phyloP scores from a whole-genome alignment of 345 rosid species.

The Melastoma malabathricum region DNA sequence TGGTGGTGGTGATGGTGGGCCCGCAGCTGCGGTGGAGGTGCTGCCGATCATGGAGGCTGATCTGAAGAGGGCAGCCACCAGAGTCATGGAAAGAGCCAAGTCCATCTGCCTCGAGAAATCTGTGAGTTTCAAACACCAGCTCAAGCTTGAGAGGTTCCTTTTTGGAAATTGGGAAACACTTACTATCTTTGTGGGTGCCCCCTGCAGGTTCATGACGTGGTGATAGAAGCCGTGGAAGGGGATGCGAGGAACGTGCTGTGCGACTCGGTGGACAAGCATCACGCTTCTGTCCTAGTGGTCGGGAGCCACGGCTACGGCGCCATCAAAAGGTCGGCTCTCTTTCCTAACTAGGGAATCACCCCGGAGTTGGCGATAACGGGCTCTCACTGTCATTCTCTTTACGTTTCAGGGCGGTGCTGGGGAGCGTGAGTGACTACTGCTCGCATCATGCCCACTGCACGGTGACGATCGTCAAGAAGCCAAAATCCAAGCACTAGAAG shows the following conservation, averaged over 20 bases:
- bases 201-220: constrained; percentile 39
- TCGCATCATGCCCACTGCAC: constrained; percentile 93
- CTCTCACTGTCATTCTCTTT: too few relatives aligned
- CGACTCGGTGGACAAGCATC: constrained; percentile 69
- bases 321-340: constrained; percentile 48
- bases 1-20: too few relatives aligned
- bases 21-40: constrained; percentile 58
- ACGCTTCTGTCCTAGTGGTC: constrained; percentile 66
- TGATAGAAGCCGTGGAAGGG: constrained; percentile 55
- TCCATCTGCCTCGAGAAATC: constrained; percentile 36
- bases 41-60: constrained; percentile 49
- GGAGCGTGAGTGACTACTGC: constrained; percentile 89
- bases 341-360: not conserved
- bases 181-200: not conserved
- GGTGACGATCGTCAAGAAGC: constrained; percentile 90
- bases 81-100: constrained; percentile 52
- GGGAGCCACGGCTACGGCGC: constrained; percentile 99
- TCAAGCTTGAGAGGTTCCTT: not conserved
- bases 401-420: constrained; percentile 82
- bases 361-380: too few relatives aligned
- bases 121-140: constrained; percentile 17
- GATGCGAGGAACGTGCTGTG: constrained; percentile 84
- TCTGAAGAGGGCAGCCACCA: constrained; percentile 56
- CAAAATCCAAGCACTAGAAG: constrained; percentile 46
- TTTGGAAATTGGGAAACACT: not conserved